Percentiles rank a stretch among this genome's conserved stretches.
These are phyloP conservation scores for Termitomyces sp. DNA, from an alignment of 768 basidiomycete species.

Conservation along the genomic window DNA sequence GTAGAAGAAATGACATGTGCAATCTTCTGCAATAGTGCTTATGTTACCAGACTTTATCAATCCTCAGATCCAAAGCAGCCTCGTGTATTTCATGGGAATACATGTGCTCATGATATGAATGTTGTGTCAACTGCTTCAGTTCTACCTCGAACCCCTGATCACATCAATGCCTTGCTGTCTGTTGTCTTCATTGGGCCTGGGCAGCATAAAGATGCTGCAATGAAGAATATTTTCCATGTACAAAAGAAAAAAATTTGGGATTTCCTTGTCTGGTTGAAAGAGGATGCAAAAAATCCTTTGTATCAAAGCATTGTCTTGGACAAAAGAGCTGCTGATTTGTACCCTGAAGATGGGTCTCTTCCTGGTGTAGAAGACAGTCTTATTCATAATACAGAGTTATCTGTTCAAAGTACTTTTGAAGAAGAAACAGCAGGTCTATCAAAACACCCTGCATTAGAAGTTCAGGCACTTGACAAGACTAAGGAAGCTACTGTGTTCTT, in stretches of 20 bases:
- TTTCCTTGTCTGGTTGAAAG: neutral
- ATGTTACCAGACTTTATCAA: too few relatives aligned
- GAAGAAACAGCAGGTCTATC: neutral
- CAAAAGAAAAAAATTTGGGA: neutral
- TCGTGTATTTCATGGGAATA: neutral
- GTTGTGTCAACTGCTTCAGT: neutral
- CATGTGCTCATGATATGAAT: neutral
- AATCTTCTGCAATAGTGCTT: too few relatives aligned
- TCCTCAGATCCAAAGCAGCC: neutral
- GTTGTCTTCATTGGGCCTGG: neutral
- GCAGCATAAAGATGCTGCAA: neutral
- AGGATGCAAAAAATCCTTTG: neutral
- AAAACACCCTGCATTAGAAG: neutral
- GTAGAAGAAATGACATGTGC: too few relatives aligned
- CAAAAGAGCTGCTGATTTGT: neutral
- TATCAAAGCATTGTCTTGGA: neutral
- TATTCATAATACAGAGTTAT: neutral
- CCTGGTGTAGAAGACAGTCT: neutral
- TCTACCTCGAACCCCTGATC: neutral
- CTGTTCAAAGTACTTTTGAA: neutral
- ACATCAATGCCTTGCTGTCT: neutral
- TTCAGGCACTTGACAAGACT: neutral
- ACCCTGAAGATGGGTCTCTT: neutral
- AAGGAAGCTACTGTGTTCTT: neutral
- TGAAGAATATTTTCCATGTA: neutral